Percentiles rank a stretch among this genome's conserved stretches.
Conservation (phyloP, 139 green algal species). For the Pycnococcus provasolii region DNA sequence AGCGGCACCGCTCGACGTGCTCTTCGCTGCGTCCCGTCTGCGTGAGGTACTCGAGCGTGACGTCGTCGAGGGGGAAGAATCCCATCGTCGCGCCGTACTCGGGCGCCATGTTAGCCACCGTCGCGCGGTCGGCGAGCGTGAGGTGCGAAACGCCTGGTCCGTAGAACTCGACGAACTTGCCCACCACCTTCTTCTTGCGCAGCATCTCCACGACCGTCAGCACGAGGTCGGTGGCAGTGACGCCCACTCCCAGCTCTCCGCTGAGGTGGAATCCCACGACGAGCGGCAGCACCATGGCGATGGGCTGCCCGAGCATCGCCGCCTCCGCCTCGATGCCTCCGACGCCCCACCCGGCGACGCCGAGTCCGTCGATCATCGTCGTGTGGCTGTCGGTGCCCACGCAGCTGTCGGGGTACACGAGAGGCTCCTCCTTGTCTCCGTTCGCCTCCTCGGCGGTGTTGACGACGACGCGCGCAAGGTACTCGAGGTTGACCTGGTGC, state of each 20-base stretch:
- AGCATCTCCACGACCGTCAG: background rate
- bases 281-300: constrained; percentile 32
- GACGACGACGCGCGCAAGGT: constrained; percentile 1
- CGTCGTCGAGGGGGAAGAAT: constrained; percentile 35
- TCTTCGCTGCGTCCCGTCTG: constrained; percentile 22
- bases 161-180: constrained; percentile 6
- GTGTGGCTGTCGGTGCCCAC: constrained; percentile 40
- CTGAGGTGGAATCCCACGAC: constrained; percentile 26
- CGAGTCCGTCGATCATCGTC: constrained; percentile 40
- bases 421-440: background rate
- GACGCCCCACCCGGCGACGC: constrained; percentile 37
- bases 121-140: constrained; percentile 32
- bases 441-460: background rate
- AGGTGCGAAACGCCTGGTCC: constrained; percentile 32
- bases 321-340: constrained; percentile 39
- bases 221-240: constrained; percentile 9
- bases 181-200: constrained; percentile 1
- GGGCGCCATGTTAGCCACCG: constrained; percentile 37
- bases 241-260: background rate
- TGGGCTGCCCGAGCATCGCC: constrained; percentile 37
- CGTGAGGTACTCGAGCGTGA: constrained; percentile 25
- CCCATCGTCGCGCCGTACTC: constrained; percentile 39
- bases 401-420: constrained; percentile 35
- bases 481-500: constrained; percentile 25
- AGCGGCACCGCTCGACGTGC: constrained; percentile 5